Evolutionary conservation across 805 yeast species (phyloP).

Genomic region (Starmerella davenportii): DNA sequence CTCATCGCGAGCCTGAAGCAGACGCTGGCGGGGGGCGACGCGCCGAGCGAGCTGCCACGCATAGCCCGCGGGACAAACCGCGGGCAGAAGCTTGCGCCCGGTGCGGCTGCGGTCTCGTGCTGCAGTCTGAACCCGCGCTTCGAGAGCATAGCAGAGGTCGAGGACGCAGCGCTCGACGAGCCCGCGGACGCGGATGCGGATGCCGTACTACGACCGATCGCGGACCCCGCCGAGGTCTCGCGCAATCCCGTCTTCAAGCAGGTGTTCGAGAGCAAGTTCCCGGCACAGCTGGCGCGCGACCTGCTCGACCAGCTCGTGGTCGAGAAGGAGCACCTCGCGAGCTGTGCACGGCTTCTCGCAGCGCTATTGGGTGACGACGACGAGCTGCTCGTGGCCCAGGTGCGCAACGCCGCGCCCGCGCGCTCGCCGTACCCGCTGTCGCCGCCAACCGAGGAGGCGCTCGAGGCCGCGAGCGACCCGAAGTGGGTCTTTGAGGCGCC

Average conservation of each 20-base stretch:
- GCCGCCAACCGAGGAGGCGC: neutral
- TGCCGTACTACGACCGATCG: conserved; percentile 44
- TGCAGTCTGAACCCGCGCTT: conserved; percentile 22
- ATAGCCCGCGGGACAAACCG: conserved; percentile 26
- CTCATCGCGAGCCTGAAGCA: neutral
- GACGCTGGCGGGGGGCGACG: neutral
- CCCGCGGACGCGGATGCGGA: conserved; percentile 35
- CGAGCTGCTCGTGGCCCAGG: conserved; percentile 14
- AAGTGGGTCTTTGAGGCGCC: conserved; percentile 45
- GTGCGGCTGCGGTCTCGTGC: conserved; percentile 31
- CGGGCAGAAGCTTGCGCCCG: conserved; percentile 39
- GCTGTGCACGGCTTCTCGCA: conserved; percentile 52
- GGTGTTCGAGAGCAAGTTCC: conserved; percentile 42
- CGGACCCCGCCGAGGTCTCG: conserved; percentile 62
- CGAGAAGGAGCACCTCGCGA: conserved; percentile 63
- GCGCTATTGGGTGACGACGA: conserved; percentile 81
- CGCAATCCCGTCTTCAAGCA: conserved; percentile 49
- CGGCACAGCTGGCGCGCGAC: conserved; percentile 47
- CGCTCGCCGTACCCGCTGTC: conserved; percentile 3
- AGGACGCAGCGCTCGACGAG: conserved; percentile 18
- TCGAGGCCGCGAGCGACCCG: conserved; percentile 20
- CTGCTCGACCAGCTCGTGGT: conserved; percentile 61
- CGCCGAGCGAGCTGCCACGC: neutral
- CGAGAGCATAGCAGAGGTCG: neutral
- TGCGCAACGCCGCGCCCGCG: conserved; percentile 4